Base-by-base conservation (phyloP, 1,284 basidiomycete species). In the Neolentinus lepideus region DNA sequence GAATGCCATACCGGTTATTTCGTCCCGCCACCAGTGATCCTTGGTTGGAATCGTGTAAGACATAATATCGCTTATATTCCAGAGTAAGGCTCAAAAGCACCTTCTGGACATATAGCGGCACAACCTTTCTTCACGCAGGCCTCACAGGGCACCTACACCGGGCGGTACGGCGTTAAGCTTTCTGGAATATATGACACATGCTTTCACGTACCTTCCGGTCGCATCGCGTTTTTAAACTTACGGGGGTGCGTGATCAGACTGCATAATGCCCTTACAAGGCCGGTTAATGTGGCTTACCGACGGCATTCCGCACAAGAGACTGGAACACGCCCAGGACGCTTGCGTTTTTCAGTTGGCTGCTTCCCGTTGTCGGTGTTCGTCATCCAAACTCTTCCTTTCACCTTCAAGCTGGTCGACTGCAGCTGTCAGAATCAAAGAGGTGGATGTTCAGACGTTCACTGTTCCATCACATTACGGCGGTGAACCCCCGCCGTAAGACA, bases 231-330 rank as follows among this genome's bases (percentile, higher is more conserved):
- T 90, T 90, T 54, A 90, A 72, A 55, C 88, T 81, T 55, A 3
- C 31, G 11, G 46, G 22, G 45, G 35, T 8, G 38, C 38, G 16
- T 16, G 33, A 48, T 43, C 22, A 25, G 47, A 25, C 16, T 55
- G 53, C 53, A 52, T 55, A 58, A 52, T 54, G 51, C 46, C 29
- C 29, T 4, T 4, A 31, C 29, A 31, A 31, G 55, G 48, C n/a
- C n/a, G n/a, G n/a, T n/a, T n/a, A n/a, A n/a, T n/a, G n/a, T 57
- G 57, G 64, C 72, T 57, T 54, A 79, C 79, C 79, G 73, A 60
- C 86, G 74, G 66, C 85, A 89, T 70, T 89, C 85, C 3, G 85
- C 84, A 64, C 86, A 88, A n/a, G 83, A 83, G 10, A 86, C 85
- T 3, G 85, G 83, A 11, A 72, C 74, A 25, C 79, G 66, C 14